Evolutionary conservation across 1,284 basidiomycete species (phyloP), one percentile per base, ranked within the genome.

Genomic region (Melanopsichium pennsylvanicum): DNA sequence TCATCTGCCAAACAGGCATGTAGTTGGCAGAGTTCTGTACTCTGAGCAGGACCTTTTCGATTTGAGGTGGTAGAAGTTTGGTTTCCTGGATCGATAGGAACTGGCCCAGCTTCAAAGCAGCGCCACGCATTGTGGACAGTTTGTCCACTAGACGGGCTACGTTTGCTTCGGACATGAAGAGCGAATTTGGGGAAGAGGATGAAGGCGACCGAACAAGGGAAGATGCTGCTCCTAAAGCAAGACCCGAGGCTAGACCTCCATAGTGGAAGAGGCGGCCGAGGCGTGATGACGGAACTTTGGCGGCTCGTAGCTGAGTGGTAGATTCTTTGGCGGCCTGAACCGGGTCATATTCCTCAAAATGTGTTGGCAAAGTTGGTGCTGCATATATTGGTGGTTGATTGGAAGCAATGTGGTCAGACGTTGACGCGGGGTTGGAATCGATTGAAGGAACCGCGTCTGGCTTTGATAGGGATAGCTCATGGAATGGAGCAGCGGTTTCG

Each of bases 1-100:
- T 91, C 87, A 97, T 90, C 81, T 98, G 96, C 90, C 90, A 94
- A 68, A 93, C 89, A 0, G 95, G 96, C 94, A 97, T 98, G 81
- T 97, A 97, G 82, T 99, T 92, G 2, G 96, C 96, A 72, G 89
- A 88, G 74, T 95, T 91, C 81, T 98, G 95, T 0, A 99, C 93
- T 34, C 90, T 86, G 38, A 92, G 86, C 76, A 98, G 88, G 27
- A 98, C 90, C 54, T 88, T 86, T 78, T 97, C 93, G 8, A 97
- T 84, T 74, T 96, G 92, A 0, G 90, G 88, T 1, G 95, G 92
- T 0, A 98, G 55, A 35, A 79, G 45, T 52, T 78, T 72, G 37
- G 84, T 58, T 90, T 85, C 75, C 86, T 99, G 95, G 33, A 98
- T 97, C 75, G 91, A 94, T 85, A 98, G 86, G 78, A 98, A 98